phyloP scores from a whole-genome alignment of 257 asterid species.

The Parsonsia alboflavescens region DNA sequence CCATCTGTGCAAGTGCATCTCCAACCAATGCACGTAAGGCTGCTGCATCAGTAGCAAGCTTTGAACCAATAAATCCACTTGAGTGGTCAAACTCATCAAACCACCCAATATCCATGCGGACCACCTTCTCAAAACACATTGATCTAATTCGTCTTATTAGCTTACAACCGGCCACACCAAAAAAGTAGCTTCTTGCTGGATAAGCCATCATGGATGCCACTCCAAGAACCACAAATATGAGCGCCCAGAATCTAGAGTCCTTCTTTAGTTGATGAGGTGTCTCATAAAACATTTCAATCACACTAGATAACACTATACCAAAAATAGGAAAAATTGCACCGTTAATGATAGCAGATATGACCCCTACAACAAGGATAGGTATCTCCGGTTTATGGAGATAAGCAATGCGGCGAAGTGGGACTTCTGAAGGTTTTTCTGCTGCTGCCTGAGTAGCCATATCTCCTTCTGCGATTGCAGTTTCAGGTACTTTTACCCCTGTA shows the following conservation, averaged over 20 bases:
- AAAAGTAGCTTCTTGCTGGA: conserved; percentile 73
- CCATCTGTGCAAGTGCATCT: conserved; percentile 79
- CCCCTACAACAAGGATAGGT: conserved; percentile 47
- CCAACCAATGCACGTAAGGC: conserved; percentile 73
- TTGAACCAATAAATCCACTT: conserved; percentile 77
- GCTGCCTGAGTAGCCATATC: conserved; percentile 30
- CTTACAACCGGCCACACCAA: conserved; percentile 76
- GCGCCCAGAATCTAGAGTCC: conserved; percentile 72
- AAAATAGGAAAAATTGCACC: conserved; percentile 73
- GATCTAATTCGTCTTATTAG: conserved; percentile 63
- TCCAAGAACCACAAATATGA: conserved; percentile 70
- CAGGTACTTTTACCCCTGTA: conserved; percentile 42
- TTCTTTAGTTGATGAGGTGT: conserved; percentile 40
- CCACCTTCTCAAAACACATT: conserved; percentile 87
- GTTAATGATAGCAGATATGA: conserved; percentile 53
- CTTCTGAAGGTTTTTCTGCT: conserved; percentile 33
- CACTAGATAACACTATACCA: conserved; percentile 59
- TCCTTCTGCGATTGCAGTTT: conserved; percentile 33
- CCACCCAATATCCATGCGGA: conserved; percentile 83
- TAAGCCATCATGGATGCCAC: conserved; percentile 54
- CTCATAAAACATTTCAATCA: conserved; percentile 59
- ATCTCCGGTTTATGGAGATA: conserved; percentile 74
- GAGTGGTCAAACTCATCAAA: conserved; percentile 77
- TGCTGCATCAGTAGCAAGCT: conserved; percentile 88
- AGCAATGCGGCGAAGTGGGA: conserved; percentile 52